Evolutionary conservation across 2,329 filamentous ascomycete genomes (phyloP).

Genomic region (Aspergillus transmontanensis): DNA sequence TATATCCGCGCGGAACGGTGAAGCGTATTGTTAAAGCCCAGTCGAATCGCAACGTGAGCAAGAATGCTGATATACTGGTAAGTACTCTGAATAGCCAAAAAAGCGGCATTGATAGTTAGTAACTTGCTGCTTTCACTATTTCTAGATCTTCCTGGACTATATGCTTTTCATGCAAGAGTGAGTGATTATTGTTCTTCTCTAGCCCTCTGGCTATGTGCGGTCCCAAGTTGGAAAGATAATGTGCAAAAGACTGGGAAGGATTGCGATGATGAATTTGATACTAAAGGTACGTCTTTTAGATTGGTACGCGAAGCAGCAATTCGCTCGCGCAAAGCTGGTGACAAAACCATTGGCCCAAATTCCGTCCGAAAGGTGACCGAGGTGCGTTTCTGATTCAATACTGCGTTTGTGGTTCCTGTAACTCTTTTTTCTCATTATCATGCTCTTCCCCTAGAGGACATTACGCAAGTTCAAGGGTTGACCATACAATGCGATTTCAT

Average conservation of each 20-base stretch:
- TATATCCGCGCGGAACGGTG: constrained; percentile 81
- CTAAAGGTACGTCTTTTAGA: constrained; percentile 32
- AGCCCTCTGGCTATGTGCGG: not conserved
- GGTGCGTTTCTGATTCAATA: constrained; percentile 51
- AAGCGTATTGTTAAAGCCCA: constrained; percentile 92
- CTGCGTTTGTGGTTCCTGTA: not conserved
- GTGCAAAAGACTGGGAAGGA: not conserved
- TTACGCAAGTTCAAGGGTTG: constrained; percentile 70
- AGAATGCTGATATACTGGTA: constrained; percentile 84
- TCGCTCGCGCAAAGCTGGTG: constrained; percentile 71
- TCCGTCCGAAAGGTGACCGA: constrained; percentile 77
- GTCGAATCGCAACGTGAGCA: constrained; percentile 76
- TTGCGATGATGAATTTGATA: not conserved
- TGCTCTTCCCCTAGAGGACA: constrained; percentile 54
- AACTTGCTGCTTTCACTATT: constrained; percentile 1
- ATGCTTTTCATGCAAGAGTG: constrained; percentile 75
- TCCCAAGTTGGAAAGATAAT: not conserved
- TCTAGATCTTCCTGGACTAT: constrained; percentile 80
- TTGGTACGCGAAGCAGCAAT: constrained; percentile 80
- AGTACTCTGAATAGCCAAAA: constrained; percentile 24
- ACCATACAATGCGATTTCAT: constrained; percentile 24
- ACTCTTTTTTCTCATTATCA: constrained; percentile 11
- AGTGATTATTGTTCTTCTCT: constrained; percentile 23
- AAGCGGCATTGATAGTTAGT: not conserved
- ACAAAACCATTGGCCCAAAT: constrained; percentile 72